Evolutionary conservation across 495 filamentous ascomycete genomes (phyloP).

Genomic region (Aspergillus panamensis): DNA sequence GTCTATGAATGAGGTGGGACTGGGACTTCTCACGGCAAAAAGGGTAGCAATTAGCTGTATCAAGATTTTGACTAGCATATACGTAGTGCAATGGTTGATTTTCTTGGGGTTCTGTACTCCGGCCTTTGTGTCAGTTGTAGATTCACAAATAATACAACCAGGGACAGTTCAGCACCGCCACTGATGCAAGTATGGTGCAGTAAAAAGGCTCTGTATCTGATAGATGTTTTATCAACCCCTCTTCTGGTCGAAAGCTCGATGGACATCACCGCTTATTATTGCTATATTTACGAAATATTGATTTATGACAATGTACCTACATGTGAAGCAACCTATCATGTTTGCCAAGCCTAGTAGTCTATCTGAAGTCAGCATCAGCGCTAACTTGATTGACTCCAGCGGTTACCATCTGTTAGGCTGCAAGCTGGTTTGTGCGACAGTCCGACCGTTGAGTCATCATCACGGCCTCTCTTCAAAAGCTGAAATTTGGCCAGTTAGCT

Average conservation of each 20-base stretch:
- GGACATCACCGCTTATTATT: not conserved
- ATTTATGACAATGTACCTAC: not conserved
- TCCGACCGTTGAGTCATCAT: no score
- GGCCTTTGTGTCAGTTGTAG: not conserved
- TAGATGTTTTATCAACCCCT: not conserved
- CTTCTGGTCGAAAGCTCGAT: no score
- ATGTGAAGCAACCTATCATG: not conserved
- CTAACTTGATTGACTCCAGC: not conserved
- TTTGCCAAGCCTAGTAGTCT: constrained; percentile 1
- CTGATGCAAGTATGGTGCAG: not conserved
- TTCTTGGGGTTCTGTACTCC: not conserved
- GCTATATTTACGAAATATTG: no score
- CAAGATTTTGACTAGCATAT: constrained; percentile 28
- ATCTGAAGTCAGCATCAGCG: constrained; percentile 2
- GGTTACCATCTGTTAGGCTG: constrained; percentile 8
- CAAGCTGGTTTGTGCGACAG: constrained; percentile 1
- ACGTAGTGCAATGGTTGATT: constrained; percentile 25
- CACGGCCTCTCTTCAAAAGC: no score
- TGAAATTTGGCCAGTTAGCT: no score
- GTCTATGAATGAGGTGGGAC: constrained; percentile 15
- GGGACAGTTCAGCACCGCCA: not conserved
- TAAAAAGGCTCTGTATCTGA: not conserved
- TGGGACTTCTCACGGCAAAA: constrained; percentile 25
- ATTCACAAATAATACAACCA: not conserved
- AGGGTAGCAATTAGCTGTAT: constrained; percentile 35